Evolutionary conservation across 805 yeast genomes (phyloP), one percentile per base, ranked within the genome.

Genomic region (Starmerella vaccinii): DNA sequence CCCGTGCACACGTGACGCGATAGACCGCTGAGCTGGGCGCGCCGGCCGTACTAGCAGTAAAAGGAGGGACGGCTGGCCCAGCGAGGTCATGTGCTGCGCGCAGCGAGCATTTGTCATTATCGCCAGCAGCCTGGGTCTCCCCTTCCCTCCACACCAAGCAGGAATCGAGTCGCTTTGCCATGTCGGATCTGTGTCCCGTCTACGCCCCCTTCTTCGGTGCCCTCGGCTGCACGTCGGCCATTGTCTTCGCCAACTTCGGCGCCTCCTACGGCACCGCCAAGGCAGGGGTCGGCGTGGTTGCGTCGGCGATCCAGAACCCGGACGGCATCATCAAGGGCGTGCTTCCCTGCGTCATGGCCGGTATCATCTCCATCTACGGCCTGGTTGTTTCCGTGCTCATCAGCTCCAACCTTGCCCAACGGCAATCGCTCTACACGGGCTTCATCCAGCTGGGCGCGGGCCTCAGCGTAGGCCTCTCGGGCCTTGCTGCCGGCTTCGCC

Each of bases 221-320:
- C 61, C 86, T 92, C 67, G 99, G 99, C 68, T 94, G 98, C 78
- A 95, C 98, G 53, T 87, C 97, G 49, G 97, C 99, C 70, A 92
- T 92, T 67, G 87, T 94, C 66, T 92, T 92, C 80, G 89, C 98
- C 70, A 87, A 96, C 68, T 87, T 89, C 68, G 98, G 98, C 76
- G 97, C 98, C 65, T 86, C 96, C 51, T 89, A 89, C 72, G 98
- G 98, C 76, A 90, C 97, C 59, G 98, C 98, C 66, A 90, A 90
- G 73, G 84, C 96, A 23, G 98, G 98, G 76, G 95, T 92, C 59
- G 98, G 97, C 80, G 89, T 90, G 68, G 90, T 96, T 75, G 98
- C 95, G 68, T 87, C 96, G 59, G 84, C 95, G 72, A 96, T 89
- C 55, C 76, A 90, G 68, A 86, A 96, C 82, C 98, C 98, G 61